phyloP scores from a whole-genome alignment of 1,139 yeast genomes.

The Magnusiomyces starmeri region DNA sequence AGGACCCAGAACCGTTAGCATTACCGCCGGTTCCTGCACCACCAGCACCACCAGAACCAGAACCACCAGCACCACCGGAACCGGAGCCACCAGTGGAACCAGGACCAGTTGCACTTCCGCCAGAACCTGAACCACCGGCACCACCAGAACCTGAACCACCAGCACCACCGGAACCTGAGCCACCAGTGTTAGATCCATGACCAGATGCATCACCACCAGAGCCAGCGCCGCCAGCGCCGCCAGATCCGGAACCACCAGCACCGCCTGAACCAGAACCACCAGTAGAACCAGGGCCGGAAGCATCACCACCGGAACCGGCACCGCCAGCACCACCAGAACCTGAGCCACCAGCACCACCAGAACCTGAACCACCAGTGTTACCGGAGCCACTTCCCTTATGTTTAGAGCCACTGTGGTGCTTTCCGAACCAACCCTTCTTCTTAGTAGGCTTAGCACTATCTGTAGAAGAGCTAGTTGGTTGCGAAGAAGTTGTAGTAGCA shows the following conservation, averaged over 20 bases:
- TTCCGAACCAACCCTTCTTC: neutral
- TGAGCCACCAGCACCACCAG: constrained; percentile 3
- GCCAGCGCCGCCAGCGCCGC: neutral
- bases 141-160: neutral
- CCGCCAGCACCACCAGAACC: neutral
- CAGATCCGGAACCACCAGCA: neutral
- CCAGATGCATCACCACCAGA: neutral
- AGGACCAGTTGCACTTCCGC: neutral
- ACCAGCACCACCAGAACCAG: neutral
- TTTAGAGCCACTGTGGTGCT: neutral
- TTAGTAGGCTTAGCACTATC: neutral
- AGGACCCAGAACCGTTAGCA: neutral
- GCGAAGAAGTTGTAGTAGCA: neutral
- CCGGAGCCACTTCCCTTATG: neutral
- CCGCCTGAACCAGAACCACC: constrained; percentile 1
- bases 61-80: constrained; percentile 1
- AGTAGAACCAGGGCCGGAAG: neutral
- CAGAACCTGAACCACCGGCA: constrained; percentile 3
- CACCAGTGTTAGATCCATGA: neutral
- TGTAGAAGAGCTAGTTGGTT: neutral
- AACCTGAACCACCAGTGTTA: neutral
- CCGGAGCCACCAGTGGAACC: constrained; percentile 4
- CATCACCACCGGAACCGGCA: neutral
- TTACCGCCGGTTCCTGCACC: neutral
- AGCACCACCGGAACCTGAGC: neutral